Base-by-base conservation (phyloP, 1,284 basidiomycete species). In the Microbotryomycetes sp. region DNA sequence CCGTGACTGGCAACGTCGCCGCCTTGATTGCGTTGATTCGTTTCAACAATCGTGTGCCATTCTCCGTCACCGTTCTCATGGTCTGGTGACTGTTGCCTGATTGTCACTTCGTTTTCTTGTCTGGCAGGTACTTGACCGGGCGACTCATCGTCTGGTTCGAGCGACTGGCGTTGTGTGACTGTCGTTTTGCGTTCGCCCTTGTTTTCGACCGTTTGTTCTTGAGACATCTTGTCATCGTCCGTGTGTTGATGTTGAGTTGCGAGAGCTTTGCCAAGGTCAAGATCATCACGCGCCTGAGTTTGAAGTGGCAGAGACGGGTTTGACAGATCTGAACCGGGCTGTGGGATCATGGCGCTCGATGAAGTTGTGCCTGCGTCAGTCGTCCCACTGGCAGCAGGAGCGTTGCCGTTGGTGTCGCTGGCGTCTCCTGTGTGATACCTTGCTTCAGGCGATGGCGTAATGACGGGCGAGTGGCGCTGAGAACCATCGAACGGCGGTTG, bases 211-310 rank as follows among this genome's bases (percentile, higher is more conserved):
- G 19, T 15, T 23, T 57, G 56, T n/a, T 57, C 30, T 29, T 57
- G 56, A 12, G 19, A n/a, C 15, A 30, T 28, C 47, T 15, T 30
- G 30, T 49, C 47, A 31, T 57, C 56, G 19, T 16, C 16, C 48
- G 56, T 49, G 48, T 36, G 56, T 26, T 57, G 56, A 30, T 49
- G 47, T 48, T 57, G 56, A 15, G 46, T 15, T 6, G 56, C 56
- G 15, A 57, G 56, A 12, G 56, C 56, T 36, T 31, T 28, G 26
- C 22, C 19, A 6, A 14, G 7, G 29, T 53, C 51, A 31, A 53
- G 51, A 15, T 30, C 51, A 31, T 31, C 51, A 31, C 51, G 51
- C 28, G 51, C 3, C 15, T 22, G 26, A 6, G 25, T 53, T 6
- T 16, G 26, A 16, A 4, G 19, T 9, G 9, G 12, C 12, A 9